A percentile compares a stretch with the other conserved stretches of the same genome.
Conservation (phyloP, 1,284 basidiomycete species). For the Tilletia indica region DNA sequence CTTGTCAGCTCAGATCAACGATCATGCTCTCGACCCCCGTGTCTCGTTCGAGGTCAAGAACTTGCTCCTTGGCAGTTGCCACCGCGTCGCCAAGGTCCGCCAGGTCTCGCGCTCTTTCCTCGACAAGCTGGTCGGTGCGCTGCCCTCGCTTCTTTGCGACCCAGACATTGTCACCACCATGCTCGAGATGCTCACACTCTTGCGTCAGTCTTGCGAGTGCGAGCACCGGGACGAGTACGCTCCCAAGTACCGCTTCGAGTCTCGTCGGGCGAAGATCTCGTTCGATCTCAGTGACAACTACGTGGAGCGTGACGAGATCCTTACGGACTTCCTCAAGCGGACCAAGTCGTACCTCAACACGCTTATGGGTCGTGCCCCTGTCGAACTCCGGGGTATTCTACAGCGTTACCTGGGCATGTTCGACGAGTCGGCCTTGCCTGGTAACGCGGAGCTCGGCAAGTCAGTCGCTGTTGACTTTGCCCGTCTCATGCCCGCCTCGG, state of each 20-base stretch:
- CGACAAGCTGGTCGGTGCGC: slow-evolving; percentile 81
- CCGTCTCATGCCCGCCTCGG: slow-evolving; percentile 38
- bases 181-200: slow-evolving; percentile 83
- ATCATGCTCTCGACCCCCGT: slow-evolving; percentile 73
- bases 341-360: slow-evolving; percentile 80
- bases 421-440: slow-evolving; percentile 35
- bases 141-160: slow-evolving; percentile 92
- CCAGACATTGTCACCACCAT: slow-evolving; percentile 72
- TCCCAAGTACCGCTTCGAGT: slow-evolving; percentile 77
- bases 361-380: slow-evolving; percentile 79
- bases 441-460: slow-evolving; percentile 48
- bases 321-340: slow-evolving; percentile 71
- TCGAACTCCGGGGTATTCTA: slow-evolving; percentile 86
- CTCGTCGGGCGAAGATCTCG: slow-evolving; percentile 70
- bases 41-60: slow-evolving; percentile 73
- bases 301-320: slow-evolving; percentile 77
- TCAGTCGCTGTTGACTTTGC: slow-evolving; percentile 51
- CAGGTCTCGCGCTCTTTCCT: slow-evolving; percentile 79
- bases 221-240: slow-evolving; percentile 94
- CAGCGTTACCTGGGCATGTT: slow-evolving; percentile 62
- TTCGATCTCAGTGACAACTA: slow-evolving; percentile 86
- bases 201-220: slow-evolving; percentile 83
- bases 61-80: slow-evolving; percentile 77
- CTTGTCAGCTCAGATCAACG: slow-evolving; percentile 64
- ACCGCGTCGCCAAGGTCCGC: slow-evolving; percentile 77